Evolutionary conservation across 306 rosid species (phyloP), one percentile per base, ranked within the genome.

Genomic region (Oemleria cerasiformis): DNA sequence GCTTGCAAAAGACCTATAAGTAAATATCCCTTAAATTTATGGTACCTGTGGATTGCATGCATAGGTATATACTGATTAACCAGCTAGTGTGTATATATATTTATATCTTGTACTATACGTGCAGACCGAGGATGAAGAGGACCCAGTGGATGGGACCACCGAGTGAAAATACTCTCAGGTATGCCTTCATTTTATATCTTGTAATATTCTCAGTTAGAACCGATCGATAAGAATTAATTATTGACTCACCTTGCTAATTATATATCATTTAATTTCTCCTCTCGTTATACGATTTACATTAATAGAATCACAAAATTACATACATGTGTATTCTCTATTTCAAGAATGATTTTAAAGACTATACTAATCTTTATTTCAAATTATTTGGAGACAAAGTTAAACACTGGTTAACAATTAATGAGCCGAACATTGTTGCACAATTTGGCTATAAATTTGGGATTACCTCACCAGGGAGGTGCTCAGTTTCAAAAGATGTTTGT

Each of bases 391-490:
- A n/a, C n/a, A n/a, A n/a, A n/a, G n/a, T n/a, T n/a, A n/a, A n/a
- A n/a, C n/a, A n/a, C n/a, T n/a, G n/a, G n/a, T n/a, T n/a, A n/a
- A n/a, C n/a, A n/a, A n/a, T n/a, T n/a, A n/a, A n/a, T n/a, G n/a
- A n/a, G n/a, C n/a, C n/a, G n/a, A n/a, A n/a, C n/a, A n/a, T n/a
- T n/a, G n/a, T n/a, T n/a, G n/a, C n/a, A n/a, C n/a, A n/a, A n/a
- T n/a, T n/a, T n/a, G n/a, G n/a, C n/a, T n/a, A n/a, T n/a, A n/a
- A n/a, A n/a, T n/a, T n/a, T 6, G 94, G 94, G 0, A 78, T 65
- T 2, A 71, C 75, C 19, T 77, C 94, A 20, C 89, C 91, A 3
- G 84, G 79, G 36, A 80, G 88, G 73, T 88, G 94, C 19, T 88
- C 94, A 2, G 64, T 78, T 9, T 73, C 80, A 3, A 58, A 42